These are phyloP conservation scores for Botrytis squamosa DNA, from an alignment of 2,329 filamentous ascomycete species.

Conservation along the genomic window DNA sequence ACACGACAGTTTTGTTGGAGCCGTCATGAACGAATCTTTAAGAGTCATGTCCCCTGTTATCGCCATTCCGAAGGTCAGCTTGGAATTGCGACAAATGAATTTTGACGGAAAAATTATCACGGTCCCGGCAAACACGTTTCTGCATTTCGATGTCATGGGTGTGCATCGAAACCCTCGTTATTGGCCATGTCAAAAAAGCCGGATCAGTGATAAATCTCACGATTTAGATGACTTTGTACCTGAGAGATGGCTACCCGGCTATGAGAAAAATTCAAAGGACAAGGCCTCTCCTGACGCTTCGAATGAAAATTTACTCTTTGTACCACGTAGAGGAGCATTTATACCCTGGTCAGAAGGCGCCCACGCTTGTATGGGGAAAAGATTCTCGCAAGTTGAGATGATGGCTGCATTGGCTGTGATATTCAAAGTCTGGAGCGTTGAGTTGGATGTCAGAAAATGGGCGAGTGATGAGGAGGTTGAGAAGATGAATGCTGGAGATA, in stretches of 20 bases:
- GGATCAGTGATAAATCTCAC: constrained; percentile 27
- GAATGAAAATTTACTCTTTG: not conserved
- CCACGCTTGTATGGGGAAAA: constrained; percentile 40
- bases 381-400: constrained; percentile 40
- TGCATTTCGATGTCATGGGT: constrained; percentile 47
- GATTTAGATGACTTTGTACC: constrained; percentile 49
- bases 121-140: constrained; percentile 38
- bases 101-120: constrained; percentile 40
- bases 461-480: constrained; percentile 26
- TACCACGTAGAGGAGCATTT: constrained; percentile 29
- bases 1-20: constrained; percentile 69
- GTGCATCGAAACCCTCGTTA: constrained; percentile 55
- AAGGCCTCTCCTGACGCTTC: not conserved
- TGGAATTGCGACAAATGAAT: constrained; percentile 50
- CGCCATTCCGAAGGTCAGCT: constrained; percentile 67
- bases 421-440: constrained; percentile 25
- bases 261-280: not conserved
- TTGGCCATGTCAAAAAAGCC: constrained; percentile 45
- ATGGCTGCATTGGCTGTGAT: constrained; percentile 31
- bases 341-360: constrained; percentile 37
- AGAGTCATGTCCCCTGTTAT: constrained; percentile 69
- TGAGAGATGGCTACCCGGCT: constrained; percentile 51
- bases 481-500: constrained; percentile 18
- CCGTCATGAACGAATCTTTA: constrained; percentile 75
- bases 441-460: constrained; percentile 27